Evolutionary conservation across 805 yeast genomes (phyloP).

Genomic region (Saccharomycopsis microspora): DNA sequence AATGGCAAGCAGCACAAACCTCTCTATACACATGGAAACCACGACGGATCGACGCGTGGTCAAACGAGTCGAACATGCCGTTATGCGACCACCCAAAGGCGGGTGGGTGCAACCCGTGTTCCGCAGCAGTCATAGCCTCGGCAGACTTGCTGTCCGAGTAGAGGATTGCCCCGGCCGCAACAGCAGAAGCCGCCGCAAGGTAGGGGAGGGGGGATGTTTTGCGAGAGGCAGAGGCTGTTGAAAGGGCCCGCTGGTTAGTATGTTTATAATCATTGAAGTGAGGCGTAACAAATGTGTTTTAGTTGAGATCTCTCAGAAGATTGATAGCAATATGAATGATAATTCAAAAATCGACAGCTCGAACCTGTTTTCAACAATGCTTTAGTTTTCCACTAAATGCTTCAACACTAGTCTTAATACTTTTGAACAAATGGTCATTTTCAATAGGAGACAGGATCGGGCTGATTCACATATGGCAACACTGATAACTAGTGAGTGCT

Average conservation of each 20-base stretch:
- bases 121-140: constrained; percentile 96
- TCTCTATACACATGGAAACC: constrained; percentile 98
- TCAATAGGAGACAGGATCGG: too few species aligned
- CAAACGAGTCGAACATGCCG: constrained; percentile 85
- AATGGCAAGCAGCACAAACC: constrained; percentile 98
- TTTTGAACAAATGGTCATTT: too few species aligned
- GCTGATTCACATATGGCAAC: too few species aligned
- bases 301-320: too few species aligned
- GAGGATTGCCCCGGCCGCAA: constrained; percentile 71
- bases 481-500: too few species aligned
- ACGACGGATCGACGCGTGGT: constrained; percentile 94
- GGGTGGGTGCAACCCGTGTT: constrained; percentile 97
- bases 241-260: not conserved
- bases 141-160: constrained; percentile 83
- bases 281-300: too few species aligned
- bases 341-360: too few species aligned
- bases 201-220: too few species aligned
- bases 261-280: not conserved
- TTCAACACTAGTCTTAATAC: too few species aligned
- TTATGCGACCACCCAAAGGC: constrained; percentile 87
- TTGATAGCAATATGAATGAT: too few species aligned
- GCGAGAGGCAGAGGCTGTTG: not conserved
- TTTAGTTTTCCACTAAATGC: too few species aligned
- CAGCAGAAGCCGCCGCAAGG: constrained; percentile 52
- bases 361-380: too few species aligned